These are phyloP conservation scores for Aspergillus felis DNA, from an alignment of 2,329 filamentous ascomycete species.

Conservation along the genomic window DNA sequence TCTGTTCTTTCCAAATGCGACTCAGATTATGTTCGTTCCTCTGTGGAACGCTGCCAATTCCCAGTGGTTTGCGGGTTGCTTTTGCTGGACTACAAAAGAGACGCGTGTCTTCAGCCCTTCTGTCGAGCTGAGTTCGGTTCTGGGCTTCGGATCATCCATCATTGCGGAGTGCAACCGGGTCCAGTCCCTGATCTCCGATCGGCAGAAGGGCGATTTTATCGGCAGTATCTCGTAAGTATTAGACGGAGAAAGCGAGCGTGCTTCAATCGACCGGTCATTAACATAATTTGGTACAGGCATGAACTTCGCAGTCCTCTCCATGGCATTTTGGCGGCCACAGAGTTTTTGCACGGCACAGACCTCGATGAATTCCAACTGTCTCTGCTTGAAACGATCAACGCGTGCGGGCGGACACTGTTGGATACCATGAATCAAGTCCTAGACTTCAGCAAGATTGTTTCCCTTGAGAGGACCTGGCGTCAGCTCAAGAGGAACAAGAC, in stretches of 20 bases:
- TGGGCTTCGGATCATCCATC: constrained; percentile 40
- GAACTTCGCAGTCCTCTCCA: constrained; percentile 42
- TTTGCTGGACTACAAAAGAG: constrained; percentile 40
- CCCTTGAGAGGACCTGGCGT: constrained; percentile 34
- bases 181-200: constrained; percentile 41
- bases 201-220: constrained; percentile 43
- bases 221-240: constrained; percentile 37
- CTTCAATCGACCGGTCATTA: background rate
- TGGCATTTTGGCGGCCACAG: constrained; percentile 40
- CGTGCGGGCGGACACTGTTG: constrained; percentile 39
- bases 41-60: constrained; percentile 49
- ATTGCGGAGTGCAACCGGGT: constrained; percentile 43
- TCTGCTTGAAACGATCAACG: constrained; percentile 39
- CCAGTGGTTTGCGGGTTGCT: constrained; percentile 46
- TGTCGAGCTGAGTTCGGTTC: constrained; percentile 38
- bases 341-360: constrained; percentile 38
- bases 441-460: constrained; percentile 52
- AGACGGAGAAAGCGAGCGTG: background rate
- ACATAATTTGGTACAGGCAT: constrained; percentile 20
- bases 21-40: constrained; percentile 49
- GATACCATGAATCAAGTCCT: constrained; percentile 45
- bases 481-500: constrained; percentile 28
- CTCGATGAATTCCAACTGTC: constrained; percentile 39
- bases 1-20: constrained; percentile 45
- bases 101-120: constrained; percentile 35